A percentile compares a stretch with the other conserved stretches of the same genome.
Conservation (phyloP, 306 rosid species). For the Vigna reflexopilosa region DNA sequence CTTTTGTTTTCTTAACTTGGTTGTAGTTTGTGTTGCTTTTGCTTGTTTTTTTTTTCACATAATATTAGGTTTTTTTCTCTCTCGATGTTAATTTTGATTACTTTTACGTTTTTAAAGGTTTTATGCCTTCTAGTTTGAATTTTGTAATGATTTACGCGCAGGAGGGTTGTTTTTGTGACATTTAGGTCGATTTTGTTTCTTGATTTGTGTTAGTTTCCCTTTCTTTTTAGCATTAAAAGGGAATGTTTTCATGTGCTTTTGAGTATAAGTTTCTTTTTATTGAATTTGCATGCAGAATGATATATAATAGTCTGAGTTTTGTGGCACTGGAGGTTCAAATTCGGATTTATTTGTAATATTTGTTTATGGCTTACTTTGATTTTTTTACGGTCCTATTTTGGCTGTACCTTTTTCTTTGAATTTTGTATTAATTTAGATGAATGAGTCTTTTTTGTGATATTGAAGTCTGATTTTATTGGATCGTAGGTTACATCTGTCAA, state of each 20-base stretch:
- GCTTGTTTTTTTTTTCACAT: not conserved
- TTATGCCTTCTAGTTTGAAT: not conserved
- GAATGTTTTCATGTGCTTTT: too few relatives aligned
- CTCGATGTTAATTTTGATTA: not conserved
- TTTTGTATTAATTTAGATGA: not conserved
- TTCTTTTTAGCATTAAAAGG: too few relatives aligned
- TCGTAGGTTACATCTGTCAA: conserved; percentile 70
- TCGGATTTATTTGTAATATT: not conserved
- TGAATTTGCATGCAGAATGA: not conserved
- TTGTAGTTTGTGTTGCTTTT: not conserved
- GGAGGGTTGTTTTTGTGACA: not conserved
- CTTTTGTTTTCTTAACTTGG: not conserved
- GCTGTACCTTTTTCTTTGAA: not conserved
- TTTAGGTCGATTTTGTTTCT: not conserved
- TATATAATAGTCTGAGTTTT: not conserved
- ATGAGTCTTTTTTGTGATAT: not conserved
- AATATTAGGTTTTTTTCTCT: not conserved
- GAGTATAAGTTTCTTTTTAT: not conserved
- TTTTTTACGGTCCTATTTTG: not conserved
- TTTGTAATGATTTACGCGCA: not conserved
- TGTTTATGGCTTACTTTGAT: not conserved
- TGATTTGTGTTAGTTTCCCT: not conserved
- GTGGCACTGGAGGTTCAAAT: not conserved
- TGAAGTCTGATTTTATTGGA: conserved; percentile 20
- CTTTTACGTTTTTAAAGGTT: not conserved